Evolutionary conservation across 2,329 filamentous ascomycete genomes (phyloP).

Genomic region (Hypoxylon sp.): DNA sequence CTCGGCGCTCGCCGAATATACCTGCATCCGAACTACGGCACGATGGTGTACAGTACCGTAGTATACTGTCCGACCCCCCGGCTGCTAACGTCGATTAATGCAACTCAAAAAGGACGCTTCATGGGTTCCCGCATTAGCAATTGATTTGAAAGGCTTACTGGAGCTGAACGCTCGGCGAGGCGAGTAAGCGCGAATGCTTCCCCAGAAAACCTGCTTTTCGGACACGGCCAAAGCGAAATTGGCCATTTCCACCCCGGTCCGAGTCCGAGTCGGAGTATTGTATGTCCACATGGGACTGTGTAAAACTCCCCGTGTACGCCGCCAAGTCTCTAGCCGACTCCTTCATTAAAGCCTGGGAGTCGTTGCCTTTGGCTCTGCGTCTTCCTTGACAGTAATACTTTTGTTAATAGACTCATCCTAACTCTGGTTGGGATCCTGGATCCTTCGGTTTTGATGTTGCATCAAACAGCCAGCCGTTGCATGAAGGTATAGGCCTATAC

Average conservation of each 20-base stretch:
- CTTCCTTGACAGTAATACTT: not conserved
- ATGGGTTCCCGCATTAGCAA: not conserved
- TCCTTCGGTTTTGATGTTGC: not conserved
- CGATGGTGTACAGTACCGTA: not conserved
- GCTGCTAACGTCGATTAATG: not conserved
- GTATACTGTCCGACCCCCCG: not conserved
- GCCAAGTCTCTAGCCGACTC: not conserved
- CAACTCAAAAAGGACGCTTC: not conserved
- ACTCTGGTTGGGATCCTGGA: no score
- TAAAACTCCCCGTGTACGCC: not conserved
- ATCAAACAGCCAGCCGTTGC: not conserved
- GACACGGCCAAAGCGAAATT: not conserved
- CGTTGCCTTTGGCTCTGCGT: not conserved
- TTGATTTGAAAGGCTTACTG: not conserved
- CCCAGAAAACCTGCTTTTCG: not conserved
- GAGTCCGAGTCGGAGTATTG: not conserved
- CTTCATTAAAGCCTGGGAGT: not conserved
- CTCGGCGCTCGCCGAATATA: constrained; percentile 10
- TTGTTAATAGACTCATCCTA: no score
- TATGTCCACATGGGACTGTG: not conserved
- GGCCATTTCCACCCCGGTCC: not conserved
- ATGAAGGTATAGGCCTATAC: not conserved
- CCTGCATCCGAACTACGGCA: not conserved
- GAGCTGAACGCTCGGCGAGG: not conserved
- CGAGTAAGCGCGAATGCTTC: not conserved